Conservation (phyloP, 495 filamentous ascomycete genomes). For the Penicillium lagena region DNA sequence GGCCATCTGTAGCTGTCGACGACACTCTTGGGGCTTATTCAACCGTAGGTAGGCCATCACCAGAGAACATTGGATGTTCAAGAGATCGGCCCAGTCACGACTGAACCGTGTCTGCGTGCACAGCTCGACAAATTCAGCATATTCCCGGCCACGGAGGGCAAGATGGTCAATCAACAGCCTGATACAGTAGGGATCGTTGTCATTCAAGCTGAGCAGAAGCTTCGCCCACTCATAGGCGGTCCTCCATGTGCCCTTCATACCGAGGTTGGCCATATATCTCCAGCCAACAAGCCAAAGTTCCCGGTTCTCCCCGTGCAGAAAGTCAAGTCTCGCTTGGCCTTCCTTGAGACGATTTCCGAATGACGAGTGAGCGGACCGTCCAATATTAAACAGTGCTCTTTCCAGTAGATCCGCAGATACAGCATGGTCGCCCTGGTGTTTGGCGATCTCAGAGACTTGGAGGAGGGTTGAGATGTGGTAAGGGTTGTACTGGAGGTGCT, state of each 20-base stretch:
- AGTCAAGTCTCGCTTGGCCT: conserved; percentile 75
- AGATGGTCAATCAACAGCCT: conserved; percentile 73
- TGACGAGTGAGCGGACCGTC: conserved; percentile 71
- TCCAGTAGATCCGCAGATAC: conserved; percentile 84
- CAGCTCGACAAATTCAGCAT: conserved; percentile 67
- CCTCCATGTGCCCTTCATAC: conserved; percentile 86
- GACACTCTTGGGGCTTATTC: conserved; percentile 56
- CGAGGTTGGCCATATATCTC: conserved; percentile 76
- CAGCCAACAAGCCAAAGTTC: conserved; percentile 90
- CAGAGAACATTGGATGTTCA: conserved; percentile 66
- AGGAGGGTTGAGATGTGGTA: conserved; percentile 93
- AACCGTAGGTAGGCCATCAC: conserved; percentile 68
- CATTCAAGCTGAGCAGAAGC: conserved; percentile 68
- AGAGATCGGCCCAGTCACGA: conserved; percentile 38
- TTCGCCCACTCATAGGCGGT: conserved; percentile 93
- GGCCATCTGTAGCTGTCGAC: conserved; percentile 53
- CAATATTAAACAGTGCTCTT: conserved; percentile 87
- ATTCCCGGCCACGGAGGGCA: conserved; percentile 71
- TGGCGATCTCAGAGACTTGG: conserved; percentile 86
- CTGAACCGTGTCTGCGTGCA: conserved; percentile 52
- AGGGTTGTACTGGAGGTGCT: conserved; percentile 62
- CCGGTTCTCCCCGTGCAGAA: conserved; percentile 73
- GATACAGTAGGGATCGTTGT: conserved; percentile 79
- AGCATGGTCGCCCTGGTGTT: conserved; percentile 80
- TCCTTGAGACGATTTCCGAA: conserved; percentile 69